Conservation (phyloP, 1,139 yeast genomes). For the Kodamaea plutei region DNA sequence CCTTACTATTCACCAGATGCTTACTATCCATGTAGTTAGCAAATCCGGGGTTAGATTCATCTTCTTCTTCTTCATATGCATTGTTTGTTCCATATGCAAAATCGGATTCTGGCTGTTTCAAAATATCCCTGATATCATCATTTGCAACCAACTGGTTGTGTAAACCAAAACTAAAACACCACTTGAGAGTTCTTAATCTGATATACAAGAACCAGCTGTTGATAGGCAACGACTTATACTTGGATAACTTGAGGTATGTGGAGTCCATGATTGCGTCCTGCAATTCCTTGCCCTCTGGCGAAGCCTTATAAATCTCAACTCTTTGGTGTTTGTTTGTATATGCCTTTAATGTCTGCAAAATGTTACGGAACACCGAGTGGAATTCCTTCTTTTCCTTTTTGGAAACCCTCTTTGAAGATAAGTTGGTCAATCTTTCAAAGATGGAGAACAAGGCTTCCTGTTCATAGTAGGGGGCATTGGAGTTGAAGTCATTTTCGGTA, state of each 20-base stretch:
- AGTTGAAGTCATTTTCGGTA: conserved; percentile 39
- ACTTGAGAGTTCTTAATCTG: conserved; percentile 58
- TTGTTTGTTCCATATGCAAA: conserved; percentile 11
- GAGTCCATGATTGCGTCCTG: conserved; percentile 29
- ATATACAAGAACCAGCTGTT: conserved; percentile 64
- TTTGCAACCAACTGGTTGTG: conserved; percentile 58
- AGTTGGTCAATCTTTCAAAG: conserved; percentile 45
- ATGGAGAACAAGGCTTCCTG: conserved; percentile 45
- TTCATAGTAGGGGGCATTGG: conserved; percentile 56
- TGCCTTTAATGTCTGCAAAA: conserved; percentile 45
- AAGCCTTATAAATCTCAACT: conserved; percentile 27
- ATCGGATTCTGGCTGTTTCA: conserved; percentile 38
- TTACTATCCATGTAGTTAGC: conserved; percentile 12
- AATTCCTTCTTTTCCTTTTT: conserved; percentile 61
- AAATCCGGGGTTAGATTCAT: conserved; percentile 10
- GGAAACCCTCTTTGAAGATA: conserved; percentile 53
- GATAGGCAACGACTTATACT: conserved; percentile 54
- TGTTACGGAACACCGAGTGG: conserved; percentile 62
- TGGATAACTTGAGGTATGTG: conserved; percentile 52
- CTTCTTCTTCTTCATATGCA: conserved; percentile 5
- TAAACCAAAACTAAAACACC: conserved; percentile 70
- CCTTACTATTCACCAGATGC: conserved; percentile 12
- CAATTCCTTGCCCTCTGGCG: conserved; percentile 42
- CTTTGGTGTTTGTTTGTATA: conserved; percentile 42
- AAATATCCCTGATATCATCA: conserved; percentile 39